These are phyloP conservation scores for Novakomyces olei DNA, from an alignment of 805 yeast genomes.

Conservation along the genomic window DNA sequence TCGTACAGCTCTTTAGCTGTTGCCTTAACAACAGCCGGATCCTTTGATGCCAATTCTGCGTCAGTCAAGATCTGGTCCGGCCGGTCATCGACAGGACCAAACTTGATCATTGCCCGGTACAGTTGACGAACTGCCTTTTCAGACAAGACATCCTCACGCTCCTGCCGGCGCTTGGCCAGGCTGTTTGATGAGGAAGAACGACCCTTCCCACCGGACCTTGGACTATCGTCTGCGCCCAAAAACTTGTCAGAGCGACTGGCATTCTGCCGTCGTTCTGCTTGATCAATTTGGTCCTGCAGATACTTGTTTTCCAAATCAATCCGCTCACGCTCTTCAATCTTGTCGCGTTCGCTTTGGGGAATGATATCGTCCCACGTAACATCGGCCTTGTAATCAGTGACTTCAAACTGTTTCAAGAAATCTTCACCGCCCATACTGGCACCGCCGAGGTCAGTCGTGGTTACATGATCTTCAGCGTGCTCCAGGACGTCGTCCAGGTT, in stretches of 20 bases:
- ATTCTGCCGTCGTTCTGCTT: too few species aligned
- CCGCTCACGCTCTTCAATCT: conserved; percentile 78
- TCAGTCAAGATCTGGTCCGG: conserved; percentile 80
- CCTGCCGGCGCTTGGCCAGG: too few species aligned
- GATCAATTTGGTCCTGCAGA: conserved; percentile 69
- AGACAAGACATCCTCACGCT: conserved; percentile 26
- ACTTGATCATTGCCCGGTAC: conserved; percentile 57
- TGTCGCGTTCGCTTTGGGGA: conserved; percentile 77
- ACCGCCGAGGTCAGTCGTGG: conserved; percentile 91
- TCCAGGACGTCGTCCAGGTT: conserved; percentile 86
- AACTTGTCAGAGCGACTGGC: too few species aligned
- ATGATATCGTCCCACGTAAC: conserved; percentile 98
- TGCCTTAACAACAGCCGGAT: conserved; percentile 53
- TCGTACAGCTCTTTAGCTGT: conserved; percentile 65
- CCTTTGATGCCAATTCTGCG: conserved; percentile 68
- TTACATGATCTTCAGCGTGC: conserved; percentile 92
- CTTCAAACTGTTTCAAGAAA: conserved; percentile 89
- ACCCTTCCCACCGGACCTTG: too few species aligned
- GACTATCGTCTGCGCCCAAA: too few species aligned
- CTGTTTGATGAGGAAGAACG: too few species aligned
- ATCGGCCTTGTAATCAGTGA: conserved; percentile 83
- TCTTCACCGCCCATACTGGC: conserved; percentile 98
- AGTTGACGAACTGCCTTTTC: conserved; percentile 75
- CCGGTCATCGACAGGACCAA: conserved; percentile 49
- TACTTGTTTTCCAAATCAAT: conserved; percentile 67